Conservation (phyloP, 164 flowering plant genomes). For the Kingdonia uniflora region DNA sequence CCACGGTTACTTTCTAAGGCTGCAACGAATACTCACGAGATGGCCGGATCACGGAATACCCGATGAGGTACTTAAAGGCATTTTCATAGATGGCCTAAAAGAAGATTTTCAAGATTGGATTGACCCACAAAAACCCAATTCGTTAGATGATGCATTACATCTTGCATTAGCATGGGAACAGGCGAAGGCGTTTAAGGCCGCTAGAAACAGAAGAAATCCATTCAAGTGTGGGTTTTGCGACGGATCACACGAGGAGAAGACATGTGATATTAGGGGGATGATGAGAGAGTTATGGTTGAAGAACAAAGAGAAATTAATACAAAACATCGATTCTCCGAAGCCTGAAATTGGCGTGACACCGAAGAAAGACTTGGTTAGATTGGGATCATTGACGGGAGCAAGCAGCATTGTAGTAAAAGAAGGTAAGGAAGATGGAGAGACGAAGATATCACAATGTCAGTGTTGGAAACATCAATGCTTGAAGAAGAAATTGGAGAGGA, state of each 20-base stretch:
- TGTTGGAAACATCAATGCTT: constrained; percentile 38
- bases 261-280: constrained; percentile 19
- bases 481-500: constrained; percentile 27
- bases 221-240: constrained; percentile 29
- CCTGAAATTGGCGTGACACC: background rate
- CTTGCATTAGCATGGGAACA: constrained; percentile 28
- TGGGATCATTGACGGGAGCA: background rate
- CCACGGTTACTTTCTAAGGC: constrained; percentile 23
- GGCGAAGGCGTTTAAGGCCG: constrained; percentile 15
- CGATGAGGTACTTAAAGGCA: constrained; percentile 18
- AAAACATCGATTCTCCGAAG: background rate
- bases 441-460: constrained; percentile 26
- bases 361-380: constrained; percentile 4
- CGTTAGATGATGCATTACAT: constrained; percentile 24
- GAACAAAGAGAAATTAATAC: constrained; percentile 12
- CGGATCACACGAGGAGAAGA: constrained; percentile 24
- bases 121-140: constrained; percentile 22
- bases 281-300: constrained; percentile 28
- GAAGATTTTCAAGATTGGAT: constrained; percentile 33
- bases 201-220: background rate
- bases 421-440: constrained; percentile 9
- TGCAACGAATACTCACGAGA: constrained; percentile 28
- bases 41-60: constrained; percentile 29
- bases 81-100: constrained; percentile 33
- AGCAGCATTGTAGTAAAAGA: background rate